phyloP scores from a whole-genome alignment of 2,329 filamentous ascomycete species.

The Trichophyton verrucosum region DNA sequence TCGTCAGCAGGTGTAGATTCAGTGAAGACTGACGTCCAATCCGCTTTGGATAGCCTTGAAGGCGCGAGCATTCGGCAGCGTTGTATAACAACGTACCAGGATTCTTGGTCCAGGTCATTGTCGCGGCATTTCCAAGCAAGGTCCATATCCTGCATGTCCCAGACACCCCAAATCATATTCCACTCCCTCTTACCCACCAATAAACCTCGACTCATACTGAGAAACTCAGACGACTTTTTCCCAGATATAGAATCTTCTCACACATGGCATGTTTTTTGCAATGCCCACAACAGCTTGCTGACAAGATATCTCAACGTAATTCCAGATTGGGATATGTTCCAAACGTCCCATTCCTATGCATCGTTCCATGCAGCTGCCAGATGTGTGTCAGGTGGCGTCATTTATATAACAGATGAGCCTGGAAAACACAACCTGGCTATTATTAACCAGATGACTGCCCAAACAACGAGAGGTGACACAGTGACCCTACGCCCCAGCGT shows the following conservation, averaged over 20 bases:
- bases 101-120: conserved; percentile 70
- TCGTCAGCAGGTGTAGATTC: conserved; percentile 61
- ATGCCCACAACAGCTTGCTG: conserved; percentile 76
- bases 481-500: conserved; percentile 69
- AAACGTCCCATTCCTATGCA: conserved; percentile 56
- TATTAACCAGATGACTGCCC: conserved; percentile 68
- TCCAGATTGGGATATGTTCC: conserved; percentile 73
- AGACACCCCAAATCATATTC: conserved; percentile 75
- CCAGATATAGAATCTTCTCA: conserved; percentile 69
- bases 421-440: conserved; percentile 65
- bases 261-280: conserved; percentile 90
- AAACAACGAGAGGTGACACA: conserved; percentile 57
- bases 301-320: conserved; percentile 75
- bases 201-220: conserved; percentile 58
- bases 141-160: conserved; percentile 89
- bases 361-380: conserved; percentile 81
- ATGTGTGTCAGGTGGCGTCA: conserved; percentile 78
- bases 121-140: conserved; percentile 66
- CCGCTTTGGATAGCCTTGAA: conserved; percentile 65
- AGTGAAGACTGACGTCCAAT: conserved; percentile 90
- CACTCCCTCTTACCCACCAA: conserved; percentile 68
- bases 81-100: conserved; percentile 64
- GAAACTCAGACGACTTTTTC: conserved; percentile 86
- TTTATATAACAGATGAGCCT: conserved; percentile 87
- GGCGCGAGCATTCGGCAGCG: conserved; percentile 57